A percentile compares a stretch with the other conserved stretches of the same genome.
Evolutionary conservation across 2,329 filamentous ascomycete species (phyloP).

Genomic region (Aspergillus fumigatus): DNA sequence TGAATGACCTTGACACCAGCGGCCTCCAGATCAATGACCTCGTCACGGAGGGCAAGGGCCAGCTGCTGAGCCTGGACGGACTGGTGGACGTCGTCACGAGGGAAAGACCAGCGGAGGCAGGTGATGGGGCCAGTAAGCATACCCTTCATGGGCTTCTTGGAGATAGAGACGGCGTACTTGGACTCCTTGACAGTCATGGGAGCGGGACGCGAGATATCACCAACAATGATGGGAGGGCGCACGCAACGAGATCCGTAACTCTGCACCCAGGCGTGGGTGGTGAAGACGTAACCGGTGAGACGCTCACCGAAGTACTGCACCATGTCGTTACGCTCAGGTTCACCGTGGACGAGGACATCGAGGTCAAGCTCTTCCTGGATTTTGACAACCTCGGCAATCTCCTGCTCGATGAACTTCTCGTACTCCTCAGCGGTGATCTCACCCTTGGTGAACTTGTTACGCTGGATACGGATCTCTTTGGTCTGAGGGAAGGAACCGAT

Average conservation of each 20-base stretch:
- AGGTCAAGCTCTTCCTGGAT: constrained; percentile 97
- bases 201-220: constrained; percentile 93
- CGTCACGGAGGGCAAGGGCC: constrained; percentile 94
- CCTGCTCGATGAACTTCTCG: constrained; percentile 98
- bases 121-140: constrained; percentile 99
- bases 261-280: constrained; percentile 98
- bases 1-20: constrained; percentile 97
- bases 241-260: constrained; percentile 98
- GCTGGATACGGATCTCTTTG: constrained; percentile 93
- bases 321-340: constrained; percentile 99
- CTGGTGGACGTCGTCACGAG: constrained; percentile 98
- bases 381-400: constrained; percentile 91
- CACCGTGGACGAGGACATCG: constrained; percentile 95
- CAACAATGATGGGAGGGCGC: constrained; percentile 95
- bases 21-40: constrained; percentile 96
- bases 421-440: constrained; percentile 91
- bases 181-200: constrained; percentile 99
- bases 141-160: constrained; percentile 99
- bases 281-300: constrained; percentile 95
- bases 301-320: constrained; percentile 99
- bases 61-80: constrained; percentile 98
- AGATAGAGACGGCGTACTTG: constrained; percentile 94
- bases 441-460: constrained; percentile 98
- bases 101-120: constrained; percentile 99
- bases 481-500: constrained; percentile 99